phyloP scores from a whole-genome alignment of 257 asterid species.

The Solanum okadae region DNA sequence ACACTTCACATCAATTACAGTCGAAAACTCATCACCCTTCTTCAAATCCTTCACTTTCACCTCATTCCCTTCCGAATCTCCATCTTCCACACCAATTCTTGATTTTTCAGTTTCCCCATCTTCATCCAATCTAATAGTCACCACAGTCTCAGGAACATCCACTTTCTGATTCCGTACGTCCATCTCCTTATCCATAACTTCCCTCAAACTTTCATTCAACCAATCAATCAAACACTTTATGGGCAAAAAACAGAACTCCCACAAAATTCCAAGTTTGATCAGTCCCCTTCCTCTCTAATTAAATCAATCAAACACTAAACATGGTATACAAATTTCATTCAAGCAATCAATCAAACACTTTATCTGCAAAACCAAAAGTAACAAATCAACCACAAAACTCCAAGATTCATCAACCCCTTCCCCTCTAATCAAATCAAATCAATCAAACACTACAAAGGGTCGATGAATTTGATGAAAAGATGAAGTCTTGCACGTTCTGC shows the following conservation, averaged over 20 bases:
- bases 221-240: background rate
- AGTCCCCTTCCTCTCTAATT: background rate
- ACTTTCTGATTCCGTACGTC: background rate
- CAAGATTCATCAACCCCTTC: background rate
- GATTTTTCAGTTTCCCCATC: background rate
- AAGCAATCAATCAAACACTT: background rate
- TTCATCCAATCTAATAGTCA: background rate
- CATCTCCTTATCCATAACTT: background rate
- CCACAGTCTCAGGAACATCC: background rate
- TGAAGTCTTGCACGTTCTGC: background rate
- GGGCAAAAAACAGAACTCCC: background rate
- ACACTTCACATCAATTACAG: constrained; percentile 28
- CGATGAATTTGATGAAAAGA: background rate
- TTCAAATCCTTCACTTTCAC: background rate
- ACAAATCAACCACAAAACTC: background rate
- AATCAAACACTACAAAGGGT: background rate
- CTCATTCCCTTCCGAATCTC: background rate
- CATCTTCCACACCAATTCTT: background rate
- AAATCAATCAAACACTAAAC: background rate
- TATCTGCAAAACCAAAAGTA: background rate
- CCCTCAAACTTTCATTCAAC: background rate
- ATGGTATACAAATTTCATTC: background rate
- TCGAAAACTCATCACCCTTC: constrained; percentile 14
- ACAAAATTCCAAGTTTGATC: background rate
- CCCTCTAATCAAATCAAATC: background rate